These are phyloP conservation scores for Botryosphaeria dothidea DNA, from an alignment of 2,329 filamentous ascomycete genomes.

Conservation along the genomic window DNA sequence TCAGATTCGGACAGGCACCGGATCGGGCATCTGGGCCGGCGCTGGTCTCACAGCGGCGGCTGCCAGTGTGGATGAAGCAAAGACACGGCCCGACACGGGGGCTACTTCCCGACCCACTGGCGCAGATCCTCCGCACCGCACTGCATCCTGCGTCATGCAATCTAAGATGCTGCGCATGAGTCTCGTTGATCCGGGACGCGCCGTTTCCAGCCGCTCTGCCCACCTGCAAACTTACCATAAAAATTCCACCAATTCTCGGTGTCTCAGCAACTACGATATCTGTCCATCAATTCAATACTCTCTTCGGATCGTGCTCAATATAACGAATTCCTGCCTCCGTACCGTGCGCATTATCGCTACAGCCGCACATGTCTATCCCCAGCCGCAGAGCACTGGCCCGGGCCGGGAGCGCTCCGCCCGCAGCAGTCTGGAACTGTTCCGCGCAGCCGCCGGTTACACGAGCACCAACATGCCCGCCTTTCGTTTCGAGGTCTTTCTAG, in stretches of 20 bases:
- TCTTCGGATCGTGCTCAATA: background rate
- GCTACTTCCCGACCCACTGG: background rate
- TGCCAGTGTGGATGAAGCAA: background rate
- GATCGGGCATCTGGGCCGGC: no score
- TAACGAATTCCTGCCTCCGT: background rate
- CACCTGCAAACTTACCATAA: no score
- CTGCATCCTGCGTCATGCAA: background rate
- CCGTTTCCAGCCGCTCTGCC: background rate
- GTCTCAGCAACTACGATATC: no score
- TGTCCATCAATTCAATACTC: no score
- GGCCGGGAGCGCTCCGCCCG: background rate
- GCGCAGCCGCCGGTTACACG: background rate
- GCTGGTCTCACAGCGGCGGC: background rate
- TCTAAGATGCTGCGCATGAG: background rate
- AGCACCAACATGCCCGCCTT: background rate
- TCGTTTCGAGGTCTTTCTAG: background rate
- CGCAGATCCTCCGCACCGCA: background rate
- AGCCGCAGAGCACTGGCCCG: background rate
- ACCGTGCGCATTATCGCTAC: background rate
- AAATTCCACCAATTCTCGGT: no score
- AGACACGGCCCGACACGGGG: background rate
- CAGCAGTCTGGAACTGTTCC: constrained; percentile 10
- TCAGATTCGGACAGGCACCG: background rate
- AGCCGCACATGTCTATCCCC: background rate
- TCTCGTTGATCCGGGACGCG: background rate